These are phyloP conservation scores for Scopulariopsis brevicaulis DNA, from an alignment of 2,329 filamentous ascomycete genomes.

Conservation along the genomic window DNA sequence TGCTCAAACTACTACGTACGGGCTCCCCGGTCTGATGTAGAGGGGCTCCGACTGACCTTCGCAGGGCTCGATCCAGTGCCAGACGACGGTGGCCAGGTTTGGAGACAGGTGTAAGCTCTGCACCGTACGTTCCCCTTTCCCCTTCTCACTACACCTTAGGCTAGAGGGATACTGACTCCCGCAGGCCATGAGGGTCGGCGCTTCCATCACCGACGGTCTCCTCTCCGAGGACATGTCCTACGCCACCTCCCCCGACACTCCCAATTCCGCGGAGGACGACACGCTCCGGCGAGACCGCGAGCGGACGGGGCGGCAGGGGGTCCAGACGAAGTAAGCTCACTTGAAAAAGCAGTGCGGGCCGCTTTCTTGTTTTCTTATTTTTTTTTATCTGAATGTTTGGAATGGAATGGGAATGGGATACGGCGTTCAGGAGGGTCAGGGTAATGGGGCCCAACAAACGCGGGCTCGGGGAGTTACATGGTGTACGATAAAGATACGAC, in stretches of 20 bases:
- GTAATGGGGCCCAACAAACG: not conserved
- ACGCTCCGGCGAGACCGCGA: not conserved
- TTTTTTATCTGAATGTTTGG: not conserved
- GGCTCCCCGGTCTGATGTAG: not conserved
- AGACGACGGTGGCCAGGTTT: conserved; percentile 21
- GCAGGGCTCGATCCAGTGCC: conserved; percentile 23
- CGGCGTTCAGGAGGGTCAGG: not conserved
- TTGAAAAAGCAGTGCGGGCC: not conserved
- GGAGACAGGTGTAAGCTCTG: conserved; percentile 24
- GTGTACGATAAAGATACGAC: not conserved
- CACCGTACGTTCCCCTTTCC: conserved; percentile 12
- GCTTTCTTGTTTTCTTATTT: not conserved
- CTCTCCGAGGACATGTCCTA: conserved; percentile 1
- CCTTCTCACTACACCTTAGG: not conserved
- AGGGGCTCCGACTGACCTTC: not conserved
- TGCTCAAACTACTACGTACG: conserved; percentile 26
- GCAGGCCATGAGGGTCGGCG: conserved; percentile 7
- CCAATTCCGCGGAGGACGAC: not conserved
- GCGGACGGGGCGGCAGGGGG: not conserved
- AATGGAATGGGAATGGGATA: not conserved
- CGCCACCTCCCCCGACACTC: not conserved
- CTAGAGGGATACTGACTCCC: not conserved
- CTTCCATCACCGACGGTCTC: conserved; percentile 2
- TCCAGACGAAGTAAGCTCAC: not conserved
- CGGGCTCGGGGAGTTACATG: not conserved